Base-by-base conservation (phyloP, 139 green algal species). In the Coelastrella sp. region DNA sequence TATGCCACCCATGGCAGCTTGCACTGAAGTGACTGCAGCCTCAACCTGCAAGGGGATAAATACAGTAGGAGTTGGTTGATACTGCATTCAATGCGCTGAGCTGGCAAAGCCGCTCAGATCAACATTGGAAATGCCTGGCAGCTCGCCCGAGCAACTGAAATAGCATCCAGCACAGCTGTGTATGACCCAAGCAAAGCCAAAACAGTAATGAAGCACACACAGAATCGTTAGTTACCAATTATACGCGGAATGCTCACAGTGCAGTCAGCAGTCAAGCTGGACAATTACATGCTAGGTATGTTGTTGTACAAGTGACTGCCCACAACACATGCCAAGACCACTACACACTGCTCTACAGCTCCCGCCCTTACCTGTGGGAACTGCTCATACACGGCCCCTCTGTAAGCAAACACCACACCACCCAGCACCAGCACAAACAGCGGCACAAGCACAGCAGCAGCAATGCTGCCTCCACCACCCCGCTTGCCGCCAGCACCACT, bases 341-440 rank as follows among this genome's bases (percentile, higher is more conserved):
- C 57, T 58, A n/a, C 79, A 20, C 64, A 7, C 16, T 71, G 64
- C 64, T 14, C 64, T 47, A 47, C 32, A 47, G 32, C 32, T 47
- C 32, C 7, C 16, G 64, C 6, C 8, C 74, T 56, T 47, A 80
- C 73, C 68, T 88, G 82, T 8, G 82, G 89, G 89, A 89, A 89
- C 82, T 73, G 60, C 82, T 89, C 89, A 64, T 74, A 89, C 32
- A 92, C 82, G 14, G 59, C 79, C 22, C 83, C 23, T 65, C 89
- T 78, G 73, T 80, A 85, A 10, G 82, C 89, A 73, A 74, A 88
- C 56, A 79, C 5, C 19, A 58, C 73, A 11, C 86, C 87, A 76
- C 71, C 32, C 59, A 89, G 20, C 60, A 78, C 68, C 68, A 90
- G 23, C 60, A 88, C 66, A 23, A 83, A 84, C 54, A 74, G n/a